Conservation (phyloP, 176 grass and related monocot genomes). For the Aegilops sharonensis region DNA sequence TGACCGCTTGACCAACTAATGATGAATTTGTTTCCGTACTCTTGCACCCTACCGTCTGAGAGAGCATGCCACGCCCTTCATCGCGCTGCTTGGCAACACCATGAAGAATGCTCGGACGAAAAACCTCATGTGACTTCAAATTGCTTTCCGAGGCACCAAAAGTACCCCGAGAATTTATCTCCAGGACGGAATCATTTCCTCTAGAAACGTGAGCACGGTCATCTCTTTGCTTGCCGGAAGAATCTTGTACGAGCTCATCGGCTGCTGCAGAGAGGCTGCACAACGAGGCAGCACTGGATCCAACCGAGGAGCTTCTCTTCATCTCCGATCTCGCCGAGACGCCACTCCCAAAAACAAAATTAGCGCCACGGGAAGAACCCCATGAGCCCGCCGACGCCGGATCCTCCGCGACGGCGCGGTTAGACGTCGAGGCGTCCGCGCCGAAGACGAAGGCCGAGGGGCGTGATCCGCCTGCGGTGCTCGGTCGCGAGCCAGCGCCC, state of each 20-base stretch:
- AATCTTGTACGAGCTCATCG: not conserved
- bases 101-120: not conserved
- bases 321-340: conserved; percentile 3
- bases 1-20: not conserved
- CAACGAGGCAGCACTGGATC: conserved; percentile 13
- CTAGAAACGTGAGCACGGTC: not conserved
- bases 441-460: conserved; percentile 19
- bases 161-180: not conserved
- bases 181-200: not conserved
- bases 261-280: not conserved
- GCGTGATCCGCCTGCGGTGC: conserved; percentile 12
- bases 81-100: not conserved
- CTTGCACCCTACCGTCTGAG: conserved; percentile 10
- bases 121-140: not conserved
- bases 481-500: not conserved
- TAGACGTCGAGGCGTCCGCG: not conserved
- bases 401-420: not conserved
- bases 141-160: not conserved
- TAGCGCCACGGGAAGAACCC: conserved; percentile 11
- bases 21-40: not conserved
- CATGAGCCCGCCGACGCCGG: conserved; percentile 11
- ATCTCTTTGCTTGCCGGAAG: not conserved
- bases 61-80: not conserved
- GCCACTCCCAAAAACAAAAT: conserved; percentile 40
- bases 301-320: conserved; percentile 35